Evolutionary conservation across 163 green algal genomes (phyloP).

Genomic region (Prototheca cutis): DNA sequence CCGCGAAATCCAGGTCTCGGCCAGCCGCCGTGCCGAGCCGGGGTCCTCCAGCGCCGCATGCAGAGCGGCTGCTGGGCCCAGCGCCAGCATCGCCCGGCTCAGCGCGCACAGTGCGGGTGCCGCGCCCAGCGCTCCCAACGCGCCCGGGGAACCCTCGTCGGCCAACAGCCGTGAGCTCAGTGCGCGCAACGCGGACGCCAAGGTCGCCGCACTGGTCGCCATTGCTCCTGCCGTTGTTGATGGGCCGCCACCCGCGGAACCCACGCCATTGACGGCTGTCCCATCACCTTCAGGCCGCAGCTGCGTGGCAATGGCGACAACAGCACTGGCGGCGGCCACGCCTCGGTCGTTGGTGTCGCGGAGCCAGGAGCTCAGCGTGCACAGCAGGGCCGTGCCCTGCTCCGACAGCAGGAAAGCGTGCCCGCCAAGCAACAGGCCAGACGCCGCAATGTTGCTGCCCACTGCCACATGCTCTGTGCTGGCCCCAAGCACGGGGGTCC

Average conservation of each 20-base stretch:
- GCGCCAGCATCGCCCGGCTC: neutral
- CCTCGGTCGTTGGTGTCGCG: conserved; percentile 36
- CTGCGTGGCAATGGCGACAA: neutral
- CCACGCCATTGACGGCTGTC: no score
- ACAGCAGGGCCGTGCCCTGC: conserved; percentile 26
- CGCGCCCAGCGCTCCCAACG: neutral
- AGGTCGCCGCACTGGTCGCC: neutral
- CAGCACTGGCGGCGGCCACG: conserved; percentile 13
- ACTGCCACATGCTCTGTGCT: conserved; percentile 57
- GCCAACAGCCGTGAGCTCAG: neutral
- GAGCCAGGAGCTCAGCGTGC: conserved; percentile 14
- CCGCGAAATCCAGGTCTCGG: conserved; percentile 41
- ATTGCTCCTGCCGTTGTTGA: no score
- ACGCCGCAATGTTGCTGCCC: conserved; percentile 34
- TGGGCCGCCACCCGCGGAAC: no score
- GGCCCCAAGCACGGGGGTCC: conserved; percentile 29
- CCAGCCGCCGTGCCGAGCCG: conserved; percentile 7
- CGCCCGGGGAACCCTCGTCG: conserved; percentile 4
- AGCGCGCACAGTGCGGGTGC: neutral
- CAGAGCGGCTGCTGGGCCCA: neutral
- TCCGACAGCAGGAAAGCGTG: conserved; percentile 29
- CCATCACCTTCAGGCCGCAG: no score
- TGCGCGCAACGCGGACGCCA: conserved; percentile 11
- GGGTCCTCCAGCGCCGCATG: neutral
- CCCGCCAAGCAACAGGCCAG: conserved; percentile 42